Percentiles rank a stretch among this genome's conserved stretches.
Conservation (phyloP, 2,329 filamentous ascomycete species). For the Trichoderma lentiforme region DNA sequence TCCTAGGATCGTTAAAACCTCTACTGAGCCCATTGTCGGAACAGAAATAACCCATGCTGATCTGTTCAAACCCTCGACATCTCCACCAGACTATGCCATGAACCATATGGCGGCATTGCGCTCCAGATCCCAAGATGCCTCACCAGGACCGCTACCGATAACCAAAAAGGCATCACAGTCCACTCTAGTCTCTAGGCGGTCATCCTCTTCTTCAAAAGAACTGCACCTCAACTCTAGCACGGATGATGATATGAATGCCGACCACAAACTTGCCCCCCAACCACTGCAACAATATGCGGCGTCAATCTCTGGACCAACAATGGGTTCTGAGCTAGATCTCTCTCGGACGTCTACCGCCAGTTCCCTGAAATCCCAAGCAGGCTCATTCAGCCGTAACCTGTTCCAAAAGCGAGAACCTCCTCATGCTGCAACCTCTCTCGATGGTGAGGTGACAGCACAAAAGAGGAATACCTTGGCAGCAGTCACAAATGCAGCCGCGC, state of each 20-base stretch:
- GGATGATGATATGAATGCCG: conserved; percentile 20
- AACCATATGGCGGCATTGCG: conserved; percentile 66
- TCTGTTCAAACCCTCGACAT: conserved; percentile 54
- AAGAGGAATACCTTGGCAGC: conserved; percentile 53
- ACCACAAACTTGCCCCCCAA: conserved; percentile 20
- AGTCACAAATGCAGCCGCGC: conserved; percentile 53
- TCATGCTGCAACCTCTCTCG: conserved; percentile 36
- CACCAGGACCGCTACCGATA: conserved; percentile 42
- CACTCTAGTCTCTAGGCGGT: conserved; percentile 26
- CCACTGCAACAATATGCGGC: conserved; percentile 31
- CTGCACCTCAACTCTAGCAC: conserved; percentile 39
- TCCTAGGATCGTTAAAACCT: conserved; percentile 40
- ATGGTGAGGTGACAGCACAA: conserved; percentile 30
- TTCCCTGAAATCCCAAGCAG: conserved; percentile 41
- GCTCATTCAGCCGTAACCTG: conserved; percentile 38
- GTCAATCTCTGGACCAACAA: conserved; percentile 36
- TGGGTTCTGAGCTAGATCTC: conserved; percentile 27
- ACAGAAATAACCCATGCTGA: conserved; percentile 66
- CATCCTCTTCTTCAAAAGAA: conserved; percentile 49
- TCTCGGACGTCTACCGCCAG: conserved; percentile 33
- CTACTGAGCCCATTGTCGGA: conserved; percentile 62
- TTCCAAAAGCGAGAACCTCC: conserved; percentile 40
- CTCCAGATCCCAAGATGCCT: conserved; percentile 55
- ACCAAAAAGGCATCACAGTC: conserved; percentile 33
- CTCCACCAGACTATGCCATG: conserved; percentile 57